A percentile compares a stretch with the other conserved stretches of the same genome.
phyloP scores from a whole-genome alignment of 257 asterid species.

The Solanum pennellii region DNA sequence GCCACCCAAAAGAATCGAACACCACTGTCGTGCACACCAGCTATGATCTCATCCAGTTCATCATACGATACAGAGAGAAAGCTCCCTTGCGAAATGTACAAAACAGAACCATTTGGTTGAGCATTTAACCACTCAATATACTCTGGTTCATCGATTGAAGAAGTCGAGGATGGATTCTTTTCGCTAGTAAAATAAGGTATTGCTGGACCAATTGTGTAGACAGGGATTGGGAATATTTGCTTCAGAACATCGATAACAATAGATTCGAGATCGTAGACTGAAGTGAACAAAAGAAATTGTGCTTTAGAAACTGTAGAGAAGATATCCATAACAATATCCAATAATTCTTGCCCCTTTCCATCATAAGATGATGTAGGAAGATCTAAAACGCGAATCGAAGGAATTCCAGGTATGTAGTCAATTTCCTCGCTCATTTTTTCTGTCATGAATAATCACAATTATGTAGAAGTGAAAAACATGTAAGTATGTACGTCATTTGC shows the following conservation, averaged over 20 bases:
- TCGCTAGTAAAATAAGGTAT: constrained; percentile 6
- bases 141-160: neutral
- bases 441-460: neutral
- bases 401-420: constrained; percentile 44
- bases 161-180: neutral
- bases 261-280: constrained; percentile 38
- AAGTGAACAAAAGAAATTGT: constrained; percentile 31
- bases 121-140: constrained; percentile 35
- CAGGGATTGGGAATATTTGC: constrained; percentile 7
- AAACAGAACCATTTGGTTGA: constrained; percentile 38
- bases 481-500: neutral
- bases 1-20: constrained; percentile 49
- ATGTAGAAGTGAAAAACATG: neutral
- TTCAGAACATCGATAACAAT: constrained; percentile 18
- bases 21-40: constrained; percentile 29
- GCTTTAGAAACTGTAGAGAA: constrained; percentile 11
- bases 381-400: constrained; percentile 28
- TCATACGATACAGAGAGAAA: constrained; percentile 25
- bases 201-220: constrained; percentile 37
- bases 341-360: constrained; percentile 4
- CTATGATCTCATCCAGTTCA: constrained; percentile 37
- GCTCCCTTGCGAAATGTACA: constrained; percentile 57
- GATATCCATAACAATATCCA: neutral
- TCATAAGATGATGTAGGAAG: constrained; percentile 16
- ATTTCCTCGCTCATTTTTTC: constrained; percentile 23